A percentile compares a stretch with the other conserved stretches of the same genome.
These are phyloP conservation scores for Sapria himalayana DNA, from an alignment of 345 rosid species.

Conservation along the genomic window DNA sequence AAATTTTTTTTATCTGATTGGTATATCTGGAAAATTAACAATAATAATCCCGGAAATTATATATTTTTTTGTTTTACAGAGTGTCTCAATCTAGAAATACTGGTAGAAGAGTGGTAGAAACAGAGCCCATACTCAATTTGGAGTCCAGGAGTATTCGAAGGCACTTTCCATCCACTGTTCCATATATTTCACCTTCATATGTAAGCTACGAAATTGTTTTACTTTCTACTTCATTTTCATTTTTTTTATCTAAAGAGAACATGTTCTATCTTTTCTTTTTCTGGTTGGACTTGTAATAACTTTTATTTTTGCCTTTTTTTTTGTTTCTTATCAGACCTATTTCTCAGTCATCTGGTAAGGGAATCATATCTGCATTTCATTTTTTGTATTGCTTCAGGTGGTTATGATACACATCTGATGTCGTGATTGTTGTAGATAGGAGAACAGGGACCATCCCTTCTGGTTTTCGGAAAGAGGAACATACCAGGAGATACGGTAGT, in stretches of 20 bases:
- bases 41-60: too few species aligned
- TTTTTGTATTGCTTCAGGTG: not conserved
- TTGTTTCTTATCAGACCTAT: conserved; percentile 11
- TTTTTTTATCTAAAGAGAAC: too few species aligned
- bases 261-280: not conserved
- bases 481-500: conserved; percentile 53
- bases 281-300: not conserved
- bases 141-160: conserved; percentile 49
- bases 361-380: conserved; percentile 5
- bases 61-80: too few species aligned
- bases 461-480: conserved; percentile 68
- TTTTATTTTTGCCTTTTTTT: not conserved
- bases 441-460: conserved; percentile 60
- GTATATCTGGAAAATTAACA: too few species aligned
- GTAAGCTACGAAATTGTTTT: conserved; percentile 69
- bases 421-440: conserved; percentile 26
- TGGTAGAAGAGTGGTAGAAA: conserved; percentile 52
- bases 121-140: conserved; percentile 28
- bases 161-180: conserved; percentile 53
- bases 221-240: not conserved
- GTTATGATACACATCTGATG: conserved; percentile 8
- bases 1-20: too few species aligned
- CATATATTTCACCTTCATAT: conserved; percentile 74
- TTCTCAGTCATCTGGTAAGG: conserved; percentile 56
- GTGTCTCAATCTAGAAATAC: conserved; percentile 34